Evolutionary conservation across 805 yeast genomes (phyloP), one percentile per base, ranked within the genome.

Genomic region (Wickerhamiella parazyma): DNA sequence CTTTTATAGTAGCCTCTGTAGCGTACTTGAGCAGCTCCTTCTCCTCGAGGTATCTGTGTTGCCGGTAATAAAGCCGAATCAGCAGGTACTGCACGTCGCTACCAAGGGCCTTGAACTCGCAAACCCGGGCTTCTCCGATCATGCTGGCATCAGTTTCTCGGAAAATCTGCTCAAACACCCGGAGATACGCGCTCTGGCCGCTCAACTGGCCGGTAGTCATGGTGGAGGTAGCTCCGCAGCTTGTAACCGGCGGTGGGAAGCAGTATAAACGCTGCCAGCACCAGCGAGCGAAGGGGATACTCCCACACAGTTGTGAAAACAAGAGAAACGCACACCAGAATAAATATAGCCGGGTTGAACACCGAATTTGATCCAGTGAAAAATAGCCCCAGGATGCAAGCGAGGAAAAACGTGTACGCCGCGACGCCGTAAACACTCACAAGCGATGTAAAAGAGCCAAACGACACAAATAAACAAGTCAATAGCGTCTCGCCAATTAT

Each of bases 371-470:
- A 68, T 68, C 41, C 62, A 62, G 9, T 50, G 49, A 33, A 65
- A 49, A 17, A 55, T 24, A 65, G 58, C 1, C 69, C 68, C 4
- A 58, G 48, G 2, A 65, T 68, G 0, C 67, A 56, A 34, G 58
- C 41, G 33, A 57, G 51, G 49, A 57, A 62, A 41, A 59, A 63
- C 18, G 54, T 43, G 42, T 57, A 61, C 11, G 57, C 58, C 7
- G 61, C 57, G 2, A 59, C 55, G 2, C 68, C 68, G 42, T 63
- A 65, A 40, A 65, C 61, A 10, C 62, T 57, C 12, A 65, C 51
- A 18, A 65, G 55, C 16, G 60, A 45, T 31, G 50, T 46, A 46
- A 65, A 66, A 39, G 61, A 64, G 12, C 69, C 69, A 2, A 59
- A 51, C 9, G 61, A 24, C n/a, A 65, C 50, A 45, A 55, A 66